phyloP scores from a whole-genome alignment of 805 yeast species.

The Suhomyces sp. region DNA sequence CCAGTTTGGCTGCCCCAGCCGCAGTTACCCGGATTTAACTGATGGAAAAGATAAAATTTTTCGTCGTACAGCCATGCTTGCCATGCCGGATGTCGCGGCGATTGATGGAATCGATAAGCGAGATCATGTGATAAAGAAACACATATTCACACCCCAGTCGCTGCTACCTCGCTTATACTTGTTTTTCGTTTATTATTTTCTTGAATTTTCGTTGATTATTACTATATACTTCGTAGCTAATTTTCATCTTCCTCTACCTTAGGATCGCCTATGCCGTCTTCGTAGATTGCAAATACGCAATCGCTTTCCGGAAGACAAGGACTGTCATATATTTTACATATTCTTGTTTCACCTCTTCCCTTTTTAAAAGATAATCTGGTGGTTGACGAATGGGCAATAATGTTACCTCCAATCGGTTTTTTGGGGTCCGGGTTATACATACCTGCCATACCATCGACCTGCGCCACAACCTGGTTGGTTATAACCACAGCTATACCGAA shows the following conservation, averaged over 20 bases:
- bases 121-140: neutral
- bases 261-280: slow-evolving; percentile 97
- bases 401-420: slow-evolving; percentile 98
- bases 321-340: slow-evolving; percentile 92
- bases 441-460: slow-evolving; percentile 86
- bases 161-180: neutral
- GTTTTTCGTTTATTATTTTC: neutral
- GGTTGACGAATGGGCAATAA: slow-evolving; percentile 94
- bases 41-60: slow-evolving; percentile 32
- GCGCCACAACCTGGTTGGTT: slow-evolving; percentile 92
- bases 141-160: too few species aligned
- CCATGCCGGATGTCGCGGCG: neutral
- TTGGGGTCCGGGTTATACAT: slow-evolving; percentile 93
- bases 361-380: slow-evolving; percentile 88
- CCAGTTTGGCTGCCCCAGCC: neutral
- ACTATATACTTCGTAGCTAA: neutral
- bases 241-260: slow-evolving; percentile 65
- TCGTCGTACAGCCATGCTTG: slow-evolving; percentile 5
- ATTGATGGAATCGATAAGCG: neutral
- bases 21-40: slow-evolving; percentile 15
- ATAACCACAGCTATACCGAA: slow-evolving; percentile 96
- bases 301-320: slow-evolving; percentile 97
- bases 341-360: slow-evolving; percentile 88
- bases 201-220: too few species aligned
- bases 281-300: slow-evolving; percentile 91